A percentile compares a stretch with the other conserved stretches of the same genome.
phyloP scores from a whole-genome alignment of 495 filamentous ascomycete genomes.

The Copromyces sp. region DNA sequence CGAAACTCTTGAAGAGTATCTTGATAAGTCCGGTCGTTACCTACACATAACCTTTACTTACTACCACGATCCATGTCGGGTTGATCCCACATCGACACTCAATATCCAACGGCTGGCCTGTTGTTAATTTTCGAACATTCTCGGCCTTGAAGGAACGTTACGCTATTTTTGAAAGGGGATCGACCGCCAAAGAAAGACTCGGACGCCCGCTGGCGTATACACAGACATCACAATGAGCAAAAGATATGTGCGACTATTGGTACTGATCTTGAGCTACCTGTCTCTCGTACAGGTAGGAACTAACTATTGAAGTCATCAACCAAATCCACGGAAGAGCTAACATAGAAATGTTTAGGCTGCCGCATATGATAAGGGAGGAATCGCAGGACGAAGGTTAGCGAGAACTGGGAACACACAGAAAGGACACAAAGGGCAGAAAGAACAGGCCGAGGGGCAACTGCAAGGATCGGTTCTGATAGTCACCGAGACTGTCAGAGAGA shows the following conservation, averaged over 20 bases:
- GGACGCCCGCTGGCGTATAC: conserved; percentile 5
- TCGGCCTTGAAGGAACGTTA: neutral
- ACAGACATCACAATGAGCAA: conserved; percentile 28
- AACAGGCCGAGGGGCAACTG: conserved; percentile 3
- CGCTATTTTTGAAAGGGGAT: conserved; percentile 1
- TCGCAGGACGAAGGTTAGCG: conserved; percentile 13
- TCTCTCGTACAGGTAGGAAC: conserved; percentile 32
- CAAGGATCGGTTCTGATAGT: conserved; percentile 20
- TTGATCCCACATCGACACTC: conserved; percentile 22
- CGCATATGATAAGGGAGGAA: conserved; percentile 22
- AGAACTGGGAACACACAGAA: conserved; percentile 2
- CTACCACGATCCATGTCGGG: conserved; percentile 17
- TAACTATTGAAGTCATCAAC: neutral
- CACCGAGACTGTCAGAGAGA: conserved; percentile 29
- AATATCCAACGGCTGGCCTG: conserved; percentile 27
- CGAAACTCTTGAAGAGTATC: neutral
- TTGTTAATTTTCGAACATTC: conserved; percentile 10
- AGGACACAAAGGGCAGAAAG: conserved; percentile 2
- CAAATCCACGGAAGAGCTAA: neutral
- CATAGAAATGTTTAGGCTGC: conserved; percentile 20
- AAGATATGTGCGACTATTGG: conserved; percentile 17
- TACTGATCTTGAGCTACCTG: conserved; percentile 25
- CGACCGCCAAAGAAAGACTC: conserved; percentile 5
- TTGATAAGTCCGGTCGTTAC: conserved; percentile 6
- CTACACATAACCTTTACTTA: conserved; percentile 1